Conservation (phyloP, 208 protist species). For the Novymonas esmeraldas region DNA sequence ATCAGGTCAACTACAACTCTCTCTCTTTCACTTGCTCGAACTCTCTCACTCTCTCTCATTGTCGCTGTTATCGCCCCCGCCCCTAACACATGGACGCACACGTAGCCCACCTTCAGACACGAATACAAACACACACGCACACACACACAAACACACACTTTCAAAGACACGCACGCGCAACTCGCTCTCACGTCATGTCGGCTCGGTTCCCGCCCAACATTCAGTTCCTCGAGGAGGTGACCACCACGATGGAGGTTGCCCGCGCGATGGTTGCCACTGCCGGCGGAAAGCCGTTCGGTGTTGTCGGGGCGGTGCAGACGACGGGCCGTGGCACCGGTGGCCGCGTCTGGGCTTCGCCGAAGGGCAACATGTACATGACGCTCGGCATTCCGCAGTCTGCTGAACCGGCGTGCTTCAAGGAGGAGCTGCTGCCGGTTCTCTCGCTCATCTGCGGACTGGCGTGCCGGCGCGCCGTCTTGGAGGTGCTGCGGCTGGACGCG, state of each 20-base stretch:
- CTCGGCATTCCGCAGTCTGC: constrained; percentile 44
- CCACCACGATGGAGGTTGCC: constrained; percentile 69
- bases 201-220: constrained; percentile 31
- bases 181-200: constrained; percentile 5
- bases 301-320: constrained; percentile 55
- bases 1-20: too few relatives aligned
- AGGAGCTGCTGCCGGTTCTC: constrained; percentile 51
- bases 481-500: constrained; percentile 29
- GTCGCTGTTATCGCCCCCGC: too few relatives aligned
- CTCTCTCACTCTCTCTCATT: too few relatives aligned
- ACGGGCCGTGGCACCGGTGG: constrained; percentile 60
- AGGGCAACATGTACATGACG: constrained; percentile 81
- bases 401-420: constrained; percentile 15
- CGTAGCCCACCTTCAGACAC: too few relatives aligned
- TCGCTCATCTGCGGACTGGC: constrained; percentile 63
- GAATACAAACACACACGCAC: too few relatives aligned
- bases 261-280: constrained; percentile 33
- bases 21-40: too few relatives aligned
- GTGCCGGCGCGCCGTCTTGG: constrained; percentile 42
- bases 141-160: neutral
- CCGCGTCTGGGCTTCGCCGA: constrained; percentile 65
- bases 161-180: too few relatives aligned
- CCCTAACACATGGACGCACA: too few relatives aligned
- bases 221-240: constrained; percentile 44
- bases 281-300: constrained; percentile 39